Evolutionary conservation across 225 moss, liverwort and hornwort species (phyloP).

Genomic region (Climacium dendroides): DNA sequence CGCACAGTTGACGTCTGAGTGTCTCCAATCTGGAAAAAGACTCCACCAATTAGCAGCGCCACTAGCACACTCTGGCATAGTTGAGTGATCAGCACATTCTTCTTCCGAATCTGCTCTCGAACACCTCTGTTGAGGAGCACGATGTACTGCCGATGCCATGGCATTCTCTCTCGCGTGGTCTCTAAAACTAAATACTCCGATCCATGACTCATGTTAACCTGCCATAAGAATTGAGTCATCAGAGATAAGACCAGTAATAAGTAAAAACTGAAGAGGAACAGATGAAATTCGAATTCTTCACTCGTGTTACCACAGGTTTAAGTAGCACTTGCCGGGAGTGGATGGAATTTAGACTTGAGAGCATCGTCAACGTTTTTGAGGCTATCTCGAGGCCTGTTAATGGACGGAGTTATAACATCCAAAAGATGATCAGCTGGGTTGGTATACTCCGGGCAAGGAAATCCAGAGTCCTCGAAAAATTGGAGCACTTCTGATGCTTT

Average conservation of each 20-base stretch:
- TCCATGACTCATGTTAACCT: slow-evolving; percentile 74
- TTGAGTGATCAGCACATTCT: slow-evolving; percentile 63
- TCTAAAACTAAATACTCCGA: slow-evolving; percentile 37
- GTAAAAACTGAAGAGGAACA: neutral
- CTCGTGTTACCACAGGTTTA: neutral
- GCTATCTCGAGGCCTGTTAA: slow-evolving; percentile 29
- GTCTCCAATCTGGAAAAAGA: slow-evolving; percentile 77
- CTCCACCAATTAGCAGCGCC: slow-evolving; percentile 70
- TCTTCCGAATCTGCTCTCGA: slow-evolving; percentile 67
- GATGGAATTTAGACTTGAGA: slow-evolving; percentile 14
- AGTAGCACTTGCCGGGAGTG: slow-evolving; percentile 20
- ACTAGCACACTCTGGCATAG: slow-evolving; percentile 59
- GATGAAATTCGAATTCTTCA: neutral
- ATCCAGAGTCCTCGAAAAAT: slow-evolving; percentile 82
- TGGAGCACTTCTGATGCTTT: slow-evolving; percentile 69
- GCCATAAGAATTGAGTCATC: neutral
- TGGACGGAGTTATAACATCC: slow-evolving; percentile 65
- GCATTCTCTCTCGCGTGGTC: slow-evolving; percentile 66
- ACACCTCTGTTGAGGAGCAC: slow-evolving; percentile 66
- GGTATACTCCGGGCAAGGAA: slow-evolving; percentile 75
- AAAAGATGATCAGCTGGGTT: slow-evolving; percentile 87
- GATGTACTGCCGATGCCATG: slow-evolving; percentile 70
- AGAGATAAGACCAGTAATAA: neutral
- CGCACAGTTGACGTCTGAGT: slow-evolving; percentile 50
- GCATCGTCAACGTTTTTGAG: slow-evolving; percentile 31